Percentiles rank a stretch among this genome's conserved stretches.
These are phyloP conservation scores for Phlebopus sp. DNA, from an alignment of 1,284 basidiomycete species.

Conservation along the genomic window DNA sequence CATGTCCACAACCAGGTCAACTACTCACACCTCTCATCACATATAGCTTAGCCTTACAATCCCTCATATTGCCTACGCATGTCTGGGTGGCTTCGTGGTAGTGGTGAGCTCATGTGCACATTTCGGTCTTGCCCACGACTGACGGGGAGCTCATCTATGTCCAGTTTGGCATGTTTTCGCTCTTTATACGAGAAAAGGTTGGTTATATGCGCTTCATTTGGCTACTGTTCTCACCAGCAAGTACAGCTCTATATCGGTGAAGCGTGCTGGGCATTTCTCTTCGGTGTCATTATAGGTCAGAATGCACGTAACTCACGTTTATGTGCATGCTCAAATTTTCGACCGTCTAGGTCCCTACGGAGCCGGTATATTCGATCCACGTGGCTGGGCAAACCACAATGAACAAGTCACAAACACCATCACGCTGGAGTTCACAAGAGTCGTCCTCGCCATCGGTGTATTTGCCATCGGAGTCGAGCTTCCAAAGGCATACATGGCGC, in stretches of 20 bases:
- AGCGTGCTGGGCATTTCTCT: slow-evolving; percentile 92
- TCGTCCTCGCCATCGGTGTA: slow-evolving; percentile 95
- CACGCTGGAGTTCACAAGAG: slow-evolving; percentile 89
- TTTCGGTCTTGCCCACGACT: neutral
- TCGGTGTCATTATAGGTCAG: slow-evolving; percentile 87
- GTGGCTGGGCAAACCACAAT: slow-evolving; percentile 68
- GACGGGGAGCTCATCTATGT: slow-evolving; percentile 1
- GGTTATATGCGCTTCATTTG: slow-evolving; percentile 11
- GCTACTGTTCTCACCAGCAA: slow-evolving; percentile 10
- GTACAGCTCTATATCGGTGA: slow-evolving; percentile 88
- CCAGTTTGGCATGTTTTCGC: slow-evolving; percentile 92
- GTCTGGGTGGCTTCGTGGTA: slow-evolving; percentile 81
- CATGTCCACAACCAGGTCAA: neutral
- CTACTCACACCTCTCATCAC: slow-evolving; percentile 1
- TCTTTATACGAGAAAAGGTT: slow-evolving; percentile 88
- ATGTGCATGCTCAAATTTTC: slow-evolving; percentile 4
- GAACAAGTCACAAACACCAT: slow-evolving; percentile 63
- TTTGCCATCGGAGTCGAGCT: slow-evolving; percentile 97
- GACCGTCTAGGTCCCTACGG: slow-evolving; percentile 71
- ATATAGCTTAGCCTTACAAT: slow-evolving; percentile 66
- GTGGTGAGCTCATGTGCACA: slow-evolving; percentile 46
- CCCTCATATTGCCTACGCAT: slow-evolving; percentile 78
- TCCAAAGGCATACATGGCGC: slow-evolving; percentile 88
- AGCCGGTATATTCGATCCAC: slow-evolving; percentile 83
- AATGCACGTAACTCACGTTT: slow-evolving; percentile 17